phyloP scores from a whole-genome alignment of 78 protist species.

The Parvularia atlantis region DNA sequence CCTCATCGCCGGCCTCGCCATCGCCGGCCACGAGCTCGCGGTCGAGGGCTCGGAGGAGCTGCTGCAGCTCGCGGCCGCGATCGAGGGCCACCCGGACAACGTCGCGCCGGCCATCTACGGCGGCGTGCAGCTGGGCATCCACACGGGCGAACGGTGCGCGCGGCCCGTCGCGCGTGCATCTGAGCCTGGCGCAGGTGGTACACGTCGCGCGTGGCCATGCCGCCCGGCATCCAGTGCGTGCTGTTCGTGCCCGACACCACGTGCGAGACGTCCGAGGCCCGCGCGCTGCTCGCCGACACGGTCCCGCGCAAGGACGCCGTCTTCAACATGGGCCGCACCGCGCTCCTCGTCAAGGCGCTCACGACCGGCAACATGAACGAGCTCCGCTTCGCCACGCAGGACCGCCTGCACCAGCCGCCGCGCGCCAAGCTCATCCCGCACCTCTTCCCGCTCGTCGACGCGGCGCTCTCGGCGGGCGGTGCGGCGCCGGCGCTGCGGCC shows the following conservation, averaged over 20 bases:
- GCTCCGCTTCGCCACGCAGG: slow-evolving; percentile 20
- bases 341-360: slow-evolving; percentile 19
- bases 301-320: slow-evolving; percentile 32
- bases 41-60: background rate
- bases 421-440: slow-evolving; percentile 2
- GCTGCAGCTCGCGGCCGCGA: slow-evolving; percentile 27
- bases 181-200: too few relatives aligned
- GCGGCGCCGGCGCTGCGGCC: too few relatives aligned
- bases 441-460: slow-evolving; percentile 23
- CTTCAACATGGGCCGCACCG: slow-evolving; percentile 36
- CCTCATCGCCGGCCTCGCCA: slow-evolving; percentile 31
- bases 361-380: background rate
- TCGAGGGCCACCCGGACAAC: slow-evolving; percentile 54
- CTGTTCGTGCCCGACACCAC: slow-evolving; percentile 41
- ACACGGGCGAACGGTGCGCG: background rate
- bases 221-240: slow-evolving; percentile 10
- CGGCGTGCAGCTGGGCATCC: slow-evolving; percentile 22
- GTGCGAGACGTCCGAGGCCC: slow-evolving; percentile 17
- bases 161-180: too few relatives aligned
- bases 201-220: slow-evolving; percentile 24
- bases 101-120: slow-evolving; percentile 52
- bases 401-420: slow-evolving; percentile 33
- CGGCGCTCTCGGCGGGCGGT: slow-evolving; percentile 33
- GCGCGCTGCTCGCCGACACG: slow-evolving; percentile 18
- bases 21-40: slow-evolving; percentile 25